Conservation (phyloP, 371 early-diverging fungal genomes). For the Basidiobolus meristosporus region DNA sequence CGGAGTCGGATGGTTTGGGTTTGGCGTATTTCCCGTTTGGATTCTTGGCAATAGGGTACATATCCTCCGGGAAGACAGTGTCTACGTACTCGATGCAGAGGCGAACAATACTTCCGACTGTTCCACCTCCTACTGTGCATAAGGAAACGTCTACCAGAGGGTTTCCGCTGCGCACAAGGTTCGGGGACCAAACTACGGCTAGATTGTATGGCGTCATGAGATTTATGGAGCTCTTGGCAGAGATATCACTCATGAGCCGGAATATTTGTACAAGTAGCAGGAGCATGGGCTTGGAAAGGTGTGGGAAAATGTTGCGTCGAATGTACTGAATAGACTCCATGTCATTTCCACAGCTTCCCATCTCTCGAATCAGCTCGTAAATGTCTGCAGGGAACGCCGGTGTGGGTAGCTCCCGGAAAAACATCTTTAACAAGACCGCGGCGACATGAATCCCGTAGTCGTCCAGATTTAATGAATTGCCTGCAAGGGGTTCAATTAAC, state of each 20-base stretch:
- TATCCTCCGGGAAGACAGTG: too few relatives aligned
- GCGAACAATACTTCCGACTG: neutral
- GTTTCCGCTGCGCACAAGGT: slow-evolving; percentile 48
- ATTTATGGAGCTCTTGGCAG: slow-evolving; percentile 30
- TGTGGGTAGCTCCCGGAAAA: slow-evolving; percentile 60
- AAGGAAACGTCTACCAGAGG: slow-evolving; percentile 26
- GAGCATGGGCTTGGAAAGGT: slow-evolving; percentile 12
- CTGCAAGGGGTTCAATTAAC: slow-evolving; percentile 5
- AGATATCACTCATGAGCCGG: slow-evolving; percentile 36
- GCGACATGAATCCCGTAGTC: slow-evolving; percentile 60
- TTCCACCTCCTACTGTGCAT: slow-evolving; percentile 6
- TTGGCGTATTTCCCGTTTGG: too few relatives aligned
- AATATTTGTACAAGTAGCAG: slow-evolving; percentile 36
- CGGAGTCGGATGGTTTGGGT: too few relatives aligned
- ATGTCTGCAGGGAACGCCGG: slow-evolving; percentile 39
- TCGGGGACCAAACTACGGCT: slow-evolving; percentile 76
- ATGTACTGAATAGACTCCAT: slow-evolving; percentile 14
- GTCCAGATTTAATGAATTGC: slow-evolving; percentile 24
- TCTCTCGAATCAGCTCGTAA: slow-evolving; percentile 15
- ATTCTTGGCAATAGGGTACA: too few relatives aligned
- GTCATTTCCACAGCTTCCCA: slow-evolving; percentile 3
- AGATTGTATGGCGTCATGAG: slow-evolving; percentile 70
- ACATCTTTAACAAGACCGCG: slow-evolving; percentile 69
- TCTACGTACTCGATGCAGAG: slow-evolving; percentile 1
- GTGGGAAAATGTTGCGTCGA: slow-evolving; percentile 16